Evolutionary conservation across 768 basidiomycete species (phyloP).

Genomic region (Phaffia australis): DNA sequence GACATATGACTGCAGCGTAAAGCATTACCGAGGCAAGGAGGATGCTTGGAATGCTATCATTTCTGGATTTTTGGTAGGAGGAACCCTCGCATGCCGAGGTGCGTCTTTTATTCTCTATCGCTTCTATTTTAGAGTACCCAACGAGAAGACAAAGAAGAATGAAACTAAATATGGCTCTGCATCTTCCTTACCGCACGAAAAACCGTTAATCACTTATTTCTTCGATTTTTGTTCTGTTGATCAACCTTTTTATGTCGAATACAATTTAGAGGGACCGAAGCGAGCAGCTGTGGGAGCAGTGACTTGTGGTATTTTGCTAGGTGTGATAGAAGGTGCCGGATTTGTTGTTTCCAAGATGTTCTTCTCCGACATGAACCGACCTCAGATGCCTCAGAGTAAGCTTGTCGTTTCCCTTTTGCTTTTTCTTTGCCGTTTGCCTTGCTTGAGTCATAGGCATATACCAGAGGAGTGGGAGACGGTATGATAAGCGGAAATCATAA

Average conservation of each 20-base stretch:
- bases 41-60: conserved; percentile 99
- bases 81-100: conserved; percentile 88
- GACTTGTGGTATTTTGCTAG: conserved; percentile 88
- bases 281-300: conserved; percentile 85
- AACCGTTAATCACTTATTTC: background rate
- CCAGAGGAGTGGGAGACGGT: too few species aligned
- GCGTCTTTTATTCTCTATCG: conserved; percentile 39
- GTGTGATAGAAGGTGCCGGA: conserved; percentile 41
- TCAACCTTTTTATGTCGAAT: background rate
- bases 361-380: conserved; percentile 15
- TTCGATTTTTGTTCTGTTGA: background rate
- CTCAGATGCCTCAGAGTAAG: conserved; percentile 24
- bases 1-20: conserved; percentile 95
- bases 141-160: background rate
- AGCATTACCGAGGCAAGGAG: conserved; percentile 92
- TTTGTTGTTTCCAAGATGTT: background rate
- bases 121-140: background rate
- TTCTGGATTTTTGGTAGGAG: conserved; percentile 96
- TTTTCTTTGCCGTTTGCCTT: background rate
- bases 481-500: too few species aligned
- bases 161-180: background rate
- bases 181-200: background rate
- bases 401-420: background rate
- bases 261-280: conserved; percentile 67
- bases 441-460: too few species aligned